phyloP scores from a whole-genome alignment of 2,329 filamentous ascomycete genomes.

The Fusarium keratoplasticum region DNA sequence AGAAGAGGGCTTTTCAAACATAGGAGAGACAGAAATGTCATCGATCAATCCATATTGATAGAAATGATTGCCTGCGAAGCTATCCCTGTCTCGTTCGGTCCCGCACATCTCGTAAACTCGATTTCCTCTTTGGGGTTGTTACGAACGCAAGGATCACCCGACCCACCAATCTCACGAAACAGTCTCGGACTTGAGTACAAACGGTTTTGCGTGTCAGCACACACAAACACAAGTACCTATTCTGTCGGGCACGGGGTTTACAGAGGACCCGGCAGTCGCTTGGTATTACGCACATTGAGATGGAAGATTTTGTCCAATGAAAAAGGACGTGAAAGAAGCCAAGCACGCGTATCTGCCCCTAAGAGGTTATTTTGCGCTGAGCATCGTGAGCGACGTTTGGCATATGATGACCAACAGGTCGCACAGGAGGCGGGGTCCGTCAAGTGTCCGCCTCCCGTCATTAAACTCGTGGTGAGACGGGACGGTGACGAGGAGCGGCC shows the following conservation, averaged over 20 bases:
- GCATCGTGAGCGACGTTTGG: background rate
- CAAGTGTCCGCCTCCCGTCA: background rate
- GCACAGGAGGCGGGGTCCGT: background rate
- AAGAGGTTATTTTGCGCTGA: background rate
- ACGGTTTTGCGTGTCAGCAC: background rate
- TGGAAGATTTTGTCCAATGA: background rate
- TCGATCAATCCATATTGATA: background rate
- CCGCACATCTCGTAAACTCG: background rate
- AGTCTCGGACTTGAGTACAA: background rate
- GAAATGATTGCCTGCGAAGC: background rate
- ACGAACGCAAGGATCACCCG: background rate
- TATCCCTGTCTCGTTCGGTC: background rate
- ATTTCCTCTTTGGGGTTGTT: background rate
- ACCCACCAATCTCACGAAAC: background rate
- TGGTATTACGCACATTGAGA: background rate
- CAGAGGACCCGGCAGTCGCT: background rate
- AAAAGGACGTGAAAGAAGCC: background rate
- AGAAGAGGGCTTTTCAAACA: background rate
- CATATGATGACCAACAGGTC: background rate
- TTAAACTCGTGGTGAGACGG: background rate
- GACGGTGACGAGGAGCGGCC: background rate
- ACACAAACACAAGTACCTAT: background rate
- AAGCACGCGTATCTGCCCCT: background rate
- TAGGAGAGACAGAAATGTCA: background rate
- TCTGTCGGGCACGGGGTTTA: background rate